Evolutionary conservation across 805 yeast species (phyloP).

Genomic region (Monosporozyma aerobia): DNA sequence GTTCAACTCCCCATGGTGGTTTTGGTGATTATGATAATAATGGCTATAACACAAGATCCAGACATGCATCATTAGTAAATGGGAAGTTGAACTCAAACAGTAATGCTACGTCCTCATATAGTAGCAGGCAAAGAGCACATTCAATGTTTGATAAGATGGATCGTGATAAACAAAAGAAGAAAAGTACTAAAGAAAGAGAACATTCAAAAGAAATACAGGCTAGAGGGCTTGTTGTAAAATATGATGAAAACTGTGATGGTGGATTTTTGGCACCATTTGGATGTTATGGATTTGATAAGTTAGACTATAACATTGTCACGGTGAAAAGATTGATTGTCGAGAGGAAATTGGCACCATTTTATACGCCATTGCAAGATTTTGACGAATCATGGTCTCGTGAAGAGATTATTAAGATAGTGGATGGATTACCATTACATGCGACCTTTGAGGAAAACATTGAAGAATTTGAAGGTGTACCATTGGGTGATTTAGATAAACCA

Average conservation of each 20-base stretch:
- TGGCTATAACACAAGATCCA: slow-evolving; percentile 10
- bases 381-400: slow-evolving; percentile 63
- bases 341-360: slow-evolving; percentile 80
- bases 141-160: slow-evolving; percentile 8
- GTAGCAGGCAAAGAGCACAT: slow-evolving; percentile 20
- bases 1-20: slow-evolving; percentile 1
- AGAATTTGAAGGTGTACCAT: slow-evolving; percentile 28
- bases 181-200: slow-evolving; percentile 47
- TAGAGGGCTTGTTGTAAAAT: slow-evolving; percentile 47
- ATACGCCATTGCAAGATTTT: slow-evolving; percentile 76
- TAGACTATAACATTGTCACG: slow-evolving; percentile 63
- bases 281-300: slow-evolving; percentile 60
- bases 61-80: slow-evolving; percentile 23
- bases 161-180: slow-evolving; percentile 23
- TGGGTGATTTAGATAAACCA: slow-evolving; percentile 19
- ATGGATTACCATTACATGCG: slow-evolving; percentile 49
- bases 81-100: slow-evolving; percentile 9
- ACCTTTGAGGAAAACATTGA: slow-evolving; percentile 33
- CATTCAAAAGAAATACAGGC: slow-evolving; percentile 45
- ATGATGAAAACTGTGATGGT: slow-evolving; percentile 77
- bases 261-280: slow-evolving; percentile 91
- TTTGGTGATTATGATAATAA: neutral
- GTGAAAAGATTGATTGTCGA: slow-evolving; percentile 65
- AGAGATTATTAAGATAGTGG: slow-evolving; percentile 47
- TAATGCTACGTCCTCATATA: neutral